Percentiles rank a stretch among this genome's conserved stretches.
Evolutionary conservation across 768 basidiomycete genomes (phyloP).

Genomic region (Russula sp.): DNA sequence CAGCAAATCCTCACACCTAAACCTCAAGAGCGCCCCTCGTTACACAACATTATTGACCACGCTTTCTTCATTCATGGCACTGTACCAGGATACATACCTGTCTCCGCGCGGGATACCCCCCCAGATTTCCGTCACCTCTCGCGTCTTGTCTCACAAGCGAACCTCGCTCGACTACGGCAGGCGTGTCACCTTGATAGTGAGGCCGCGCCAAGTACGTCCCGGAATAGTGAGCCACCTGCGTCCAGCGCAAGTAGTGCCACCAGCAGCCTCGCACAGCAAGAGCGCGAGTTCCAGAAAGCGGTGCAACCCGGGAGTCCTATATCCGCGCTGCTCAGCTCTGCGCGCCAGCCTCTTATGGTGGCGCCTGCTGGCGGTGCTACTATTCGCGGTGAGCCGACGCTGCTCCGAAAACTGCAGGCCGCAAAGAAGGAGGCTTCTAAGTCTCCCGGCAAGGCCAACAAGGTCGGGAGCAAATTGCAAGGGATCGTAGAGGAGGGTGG

Average conservation of each 20-base stretch:
- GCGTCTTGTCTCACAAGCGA: constrained; percentile 51
- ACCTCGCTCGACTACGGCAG: constrained; percentile 62
- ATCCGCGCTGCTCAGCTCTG: constrained; percentile 81
- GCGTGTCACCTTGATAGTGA: constrained; percentile 60
- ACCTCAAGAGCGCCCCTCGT: constrained; percentile 72
- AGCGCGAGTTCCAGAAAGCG: constrained; percentile 94
- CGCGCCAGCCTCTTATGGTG: constrained; percentile 79
- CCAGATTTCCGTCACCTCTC: constrained; percentile 73
- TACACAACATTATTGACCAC: constrained; percentile 80
- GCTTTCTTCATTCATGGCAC: constrained; percentile 76
- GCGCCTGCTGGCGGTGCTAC: constrained; percentile 34
- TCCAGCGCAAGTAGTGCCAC: constrained; percentile 36
- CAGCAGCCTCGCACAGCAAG: constrained; percentile 71
- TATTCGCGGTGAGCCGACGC: constrained; percentile 34
- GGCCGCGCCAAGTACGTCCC: constrained; percentile 30
- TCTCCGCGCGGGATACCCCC: constrained; percentile 62
- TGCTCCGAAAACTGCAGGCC: constrained; percentile 51
- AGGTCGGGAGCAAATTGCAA: constrained; percentile 35
- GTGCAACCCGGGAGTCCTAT: constrained; percentile 95
- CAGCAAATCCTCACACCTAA: constrained; percentile 79
- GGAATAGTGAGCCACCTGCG: constrained; percentile 17
- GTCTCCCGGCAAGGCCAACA: constrained; percentile 43
- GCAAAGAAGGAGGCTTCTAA: constrained; percentile 39
- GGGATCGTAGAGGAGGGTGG: constrained; percentile 40
- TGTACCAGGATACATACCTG: constrained; percentile 75